These are phyloP conservation scores for Thielaviopsis cerberus DNA, from an alignment of 2,329 filamentous ascomycete genomes.

Conservation along the genomic window DNA sequence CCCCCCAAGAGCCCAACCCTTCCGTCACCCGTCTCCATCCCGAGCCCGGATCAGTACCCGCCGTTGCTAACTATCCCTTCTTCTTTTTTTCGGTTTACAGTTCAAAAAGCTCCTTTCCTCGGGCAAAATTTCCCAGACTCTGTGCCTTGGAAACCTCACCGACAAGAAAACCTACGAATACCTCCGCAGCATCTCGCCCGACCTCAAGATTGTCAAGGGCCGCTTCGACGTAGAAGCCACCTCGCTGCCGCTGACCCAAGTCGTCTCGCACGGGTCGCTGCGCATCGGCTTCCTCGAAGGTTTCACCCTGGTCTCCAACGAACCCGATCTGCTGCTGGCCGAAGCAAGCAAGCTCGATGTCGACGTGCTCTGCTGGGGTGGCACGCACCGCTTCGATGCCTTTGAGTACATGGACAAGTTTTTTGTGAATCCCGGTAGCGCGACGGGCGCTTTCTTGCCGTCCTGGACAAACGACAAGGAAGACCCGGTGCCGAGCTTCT, in stretches of 20 bases:
- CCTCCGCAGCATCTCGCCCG: constrained; percentile 54
- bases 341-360: constrained; percentile 52
- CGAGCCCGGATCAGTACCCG: too few species aligned
- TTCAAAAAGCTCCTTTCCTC: constrained; percentile 74
- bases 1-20: too few species aligned
- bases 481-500: constrained; percentile 77
- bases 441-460: constrained; percentile 43
- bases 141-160: constrained; percentile 65
- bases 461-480: constrained; percentile 41
- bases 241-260: constrained; percentile 44
- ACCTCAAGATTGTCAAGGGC: constrained; percentile 51
- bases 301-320: constrained; percentile 47
- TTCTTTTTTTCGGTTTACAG: constrained; percentile 23
- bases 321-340: constrained; percentile 47
- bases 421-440: constrained; percentile 51
- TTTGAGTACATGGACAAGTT: constrained; percentile 61
- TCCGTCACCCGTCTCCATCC: too few species aligned
- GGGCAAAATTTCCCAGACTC: constrained; percentile 65
- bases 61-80: background rate
- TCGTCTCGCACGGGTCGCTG: constrained; percentile 46
- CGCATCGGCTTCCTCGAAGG: constrained; percentile 50
- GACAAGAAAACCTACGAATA: constrained; percentile 68
- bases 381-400: constrained; percentile 49
- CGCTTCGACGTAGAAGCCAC: constrained; percentile 49
- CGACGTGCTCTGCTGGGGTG: constrained; percentile 50